phyloP scores from a whole-genome alignment of 202 grass and related monocot species.

The Dendrocalamus latiflorus region DNA sequence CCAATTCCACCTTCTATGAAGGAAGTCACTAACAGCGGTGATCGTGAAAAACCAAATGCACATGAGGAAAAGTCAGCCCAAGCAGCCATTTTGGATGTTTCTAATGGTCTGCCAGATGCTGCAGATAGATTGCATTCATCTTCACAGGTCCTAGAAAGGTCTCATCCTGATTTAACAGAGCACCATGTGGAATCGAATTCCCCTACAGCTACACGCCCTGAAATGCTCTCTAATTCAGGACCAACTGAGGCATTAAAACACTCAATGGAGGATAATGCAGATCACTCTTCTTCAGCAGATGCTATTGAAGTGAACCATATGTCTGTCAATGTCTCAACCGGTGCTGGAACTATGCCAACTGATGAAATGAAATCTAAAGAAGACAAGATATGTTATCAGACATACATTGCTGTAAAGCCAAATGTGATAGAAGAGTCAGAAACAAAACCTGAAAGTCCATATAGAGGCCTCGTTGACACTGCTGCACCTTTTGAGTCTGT shows the following conservation, averaged over 20 bases:
- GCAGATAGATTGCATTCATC: conserved; percentile 20
- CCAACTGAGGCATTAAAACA: neutral
- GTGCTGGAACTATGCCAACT: neutral
- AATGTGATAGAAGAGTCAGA: conserved; percentile 45
- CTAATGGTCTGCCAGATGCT: neutral
- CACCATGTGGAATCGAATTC: neutral
- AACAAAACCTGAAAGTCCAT: conserved; percentile 44
- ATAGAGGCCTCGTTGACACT: conserved; percentile 65
- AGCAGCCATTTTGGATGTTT: conserved; percentile 10
- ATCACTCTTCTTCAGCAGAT: conserved; percentile 31
- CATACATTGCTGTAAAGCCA: conserved; percentile 7
- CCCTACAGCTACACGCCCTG: no score
- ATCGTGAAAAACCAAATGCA: neutral
- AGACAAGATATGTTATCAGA: conserved; percentile 31
- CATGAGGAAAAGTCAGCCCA: neutral
- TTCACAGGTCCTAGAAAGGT: neutral
- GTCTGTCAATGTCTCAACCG: conserved; percentile 1
- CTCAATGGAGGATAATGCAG: conserved; percentile 7
- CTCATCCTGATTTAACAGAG: conserved; percentile 23
- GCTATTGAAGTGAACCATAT: conserved; percentile 14
- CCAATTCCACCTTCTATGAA: conserved; percentile 12
- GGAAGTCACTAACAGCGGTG: neutral
- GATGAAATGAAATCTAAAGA: conserved; percentile 27
- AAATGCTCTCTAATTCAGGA: conserved; percentile 4
- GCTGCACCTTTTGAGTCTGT: conserved; percentile 95